Evolutionary conservation across 1,284 basidiomycete species (phyloP), one percentile per base, ranked within the genome.

Genomic region (Wallemia mellicola): DNA sequence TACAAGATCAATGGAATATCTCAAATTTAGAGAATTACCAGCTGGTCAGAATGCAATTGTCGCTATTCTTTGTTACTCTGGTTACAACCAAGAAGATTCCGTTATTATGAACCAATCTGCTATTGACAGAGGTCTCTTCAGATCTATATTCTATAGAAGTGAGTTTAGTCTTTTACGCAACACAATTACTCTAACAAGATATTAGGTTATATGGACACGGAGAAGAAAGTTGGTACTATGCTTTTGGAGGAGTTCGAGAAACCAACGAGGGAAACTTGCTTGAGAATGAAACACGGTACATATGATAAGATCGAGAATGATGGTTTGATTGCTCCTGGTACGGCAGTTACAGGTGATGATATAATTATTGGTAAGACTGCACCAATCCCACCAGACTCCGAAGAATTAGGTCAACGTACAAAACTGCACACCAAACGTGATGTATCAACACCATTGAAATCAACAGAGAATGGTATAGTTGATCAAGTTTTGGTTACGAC

Each of bases 71-170:
- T 96, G 91, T 68, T 98, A 98, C 73, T 95, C 89, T 65, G 92
- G 92, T 28, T 99, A 98, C 73, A 98, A 99, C 71, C 94, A 98
- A 72, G 94, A 98, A 80, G 94, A 98, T 77, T 98, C 94, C 64
- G 92, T 99, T 71, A 98, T 99, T 71, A 95, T 98, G 92, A 98
- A 98, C 71, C 92, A 99, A 72, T 88, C 84, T 64, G 94, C 92
- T 24, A 87, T 98, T 67, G 92, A 98, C 68, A 85, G 94, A 61
- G 92, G 94, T 62, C 76, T 99, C 30, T 98, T 99, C 82, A 81
- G 92, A 27, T 94, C 89, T 74, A 82, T 99, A 68, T 99, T 98
- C 72, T 98, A 95, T 72, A 81, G 94, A 65, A 89, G 87, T 57
- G 24, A 5, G 55, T 57, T 5, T 24, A 14, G 9, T 55, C 54